Evolutionary conservation across 2,329 filamentous ascomycete species (phyloP), one percentile per base, ranked within the genome.

Genomic region (Microsporum canis): DNA sequence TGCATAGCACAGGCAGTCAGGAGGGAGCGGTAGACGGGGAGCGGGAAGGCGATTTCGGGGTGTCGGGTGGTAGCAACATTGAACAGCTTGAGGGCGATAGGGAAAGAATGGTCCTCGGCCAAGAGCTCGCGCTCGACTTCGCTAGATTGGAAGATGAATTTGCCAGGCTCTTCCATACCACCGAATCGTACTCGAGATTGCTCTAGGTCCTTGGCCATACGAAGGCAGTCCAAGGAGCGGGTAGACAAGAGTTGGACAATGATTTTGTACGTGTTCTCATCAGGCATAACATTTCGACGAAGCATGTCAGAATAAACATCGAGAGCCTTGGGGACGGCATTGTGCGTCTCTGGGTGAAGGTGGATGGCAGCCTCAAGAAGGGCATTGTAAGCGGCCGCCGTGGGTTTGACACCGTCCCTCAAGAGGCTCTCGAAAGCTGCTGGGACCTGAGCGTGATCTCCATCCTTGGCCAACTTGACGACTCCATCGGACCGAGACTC

Each of bases 291-390:
- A 67, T 87, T 87, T 65, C 91, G 88, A 66, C 87, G 85, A 67
- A 96, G 84, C 94, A 99, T 97, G 72, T 97, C 91, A 14, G 91
- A 88, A 73, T 97, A 99, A 59, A 99, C 88, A 76, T 96, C 91
- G 59, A 97, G 81, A 3, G 90, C 91, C 77, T 95, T 95, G 64
- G 90, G 87, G 12, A 95, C 89, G 59, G 94, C 85, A 76, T 95
- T 88, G 60, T 88, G 87, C 73, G 86, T 88, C 72, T 89, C 86
- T 29, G 81, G 80, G 5, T 91, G 89, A 17, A 96, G 82, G 67
- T 89, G 82, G 64, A 96, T 89, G 12, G 91, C 91, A 4, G 94
- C 89, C 68, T 86, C 81, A 49, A 99, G 79, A 51, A 99, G 81
- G 57, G 90, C 88, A 72, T 96, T 96, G 80, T 99, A 99, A n/a